A percentile compares a stretch with the other conserved stretches of the same genome.
These are phyloP conservation scores for Adiantum capillusveneris DNA, from an alignment of 75 land plant genomes.

Conservation along the genomic window DNA sequence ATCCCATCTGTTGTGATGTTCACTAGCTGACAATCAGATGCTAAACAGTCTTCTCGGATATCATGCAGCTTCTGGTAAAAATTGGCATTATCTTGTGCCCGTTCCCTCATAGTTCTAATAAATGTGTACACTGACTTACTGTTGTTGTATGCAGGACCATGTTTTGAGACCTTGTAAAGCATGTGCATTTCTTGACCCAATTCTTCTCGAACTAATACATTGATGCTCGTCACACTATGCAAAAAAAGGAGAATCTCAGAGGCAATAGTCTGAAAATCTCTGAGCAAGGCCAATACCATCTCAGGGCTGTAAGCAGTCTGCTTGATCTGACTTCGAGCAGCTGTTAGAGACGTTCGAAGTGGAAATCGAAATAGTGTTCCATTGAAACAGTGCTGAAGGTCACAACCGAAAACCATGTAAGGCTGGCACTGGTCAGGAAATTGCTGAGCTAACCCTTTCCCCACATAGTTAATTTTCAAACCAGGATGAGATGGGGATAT, in stretches of 20 bases:
- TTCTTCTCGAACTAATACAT: slow-evolving; percentile 69
- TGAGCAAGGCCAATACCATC: slow-evolving; percentile 64
- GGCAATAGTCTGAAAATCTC: slow-evolving; percentile 54
- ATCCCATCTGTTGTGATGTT: slow-evolving; percentile 25
- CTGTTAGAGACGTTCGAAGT: slow-evolving; percentile 54
- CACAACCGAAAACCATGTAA: slow-evolving; percentile 85
- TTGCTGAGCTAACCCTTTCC: slow-evolving; percentile 68
- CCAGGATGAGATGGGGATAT: slow-evolving; percentile 93
- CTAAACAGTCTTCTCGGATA: slow-evolving; percentile 40
- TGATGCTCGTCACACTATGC: slow-evolving; percentile 55
- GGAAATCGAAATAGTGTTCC: slow-evolving; percentile 96
- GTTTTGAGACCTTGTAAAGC: slow-evolving; percentile 51
- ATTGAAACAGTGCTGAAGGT: slow-evolving; percentile 60
- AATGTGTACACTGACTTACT: slow-evolving; percentile 41
- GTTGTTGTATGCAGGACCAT: slow-evolving; percentile 12
- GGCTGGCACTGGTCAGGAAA: slow-evolving; percentile 96
- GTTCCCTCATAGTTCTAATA: slow-evolving; percentile 37
- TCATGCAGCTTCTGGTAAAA: slow-evolving; percentile 53
- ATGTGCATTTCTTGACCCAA: slow-evolving; percentile 53
- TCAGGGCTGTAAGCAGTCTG: slow-evolving; percentile 80
- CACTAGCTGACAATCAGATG: slow-evolving; percentile 55
- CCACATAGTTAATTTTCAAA: slow-evolving; percentile 70
- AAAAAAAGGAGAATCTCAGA: slow-evolving; percentile 76
- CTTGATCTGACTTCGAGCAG: slow-evolving; percentile 82
- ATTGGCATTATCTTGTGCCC: slow-evolving; percentile 48